These are phyloP conservation scores for Talaromyces ruber DNA, from an alignment of 495 filamentous ascomycete genomes.

Conservation along the genomic window DNA sequence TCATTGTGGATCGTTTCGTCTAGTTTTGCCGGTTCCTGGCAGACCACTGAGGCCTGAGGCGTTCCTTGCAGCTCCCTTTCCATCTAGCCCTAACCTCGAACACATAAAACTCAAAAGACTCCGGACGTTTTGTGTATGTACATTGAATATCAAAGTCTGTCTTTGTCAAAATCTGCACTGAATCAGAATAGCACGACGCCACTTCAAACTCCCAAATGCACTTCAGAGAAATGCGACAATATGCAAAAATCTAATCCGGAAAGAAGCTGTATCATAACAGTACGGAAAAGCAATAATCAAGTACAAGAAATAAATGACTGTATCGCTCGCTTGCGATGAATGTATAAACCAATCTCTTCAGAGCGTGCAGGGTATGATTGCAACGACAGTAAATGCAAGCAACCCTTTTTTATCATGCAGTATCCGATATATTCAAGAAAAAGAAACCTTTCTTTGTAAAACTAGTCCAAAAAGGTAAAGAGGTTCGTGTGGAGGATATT, in stretches of 20 bases:
- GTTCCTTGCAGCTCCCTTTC: not conserved
- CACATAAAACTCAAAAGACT: not conserved
- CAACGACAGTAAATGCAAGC: not conserved
- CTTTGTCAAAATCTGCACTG: not conserved
- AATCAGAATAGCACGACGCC: not conserved
- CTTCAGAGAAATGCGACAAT: not conserved
- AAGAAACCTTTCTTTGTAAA: not conserved
- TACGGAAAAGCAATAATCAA: not conserved
- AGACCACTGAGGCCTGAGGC: not conserved
- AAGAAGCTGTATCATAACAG: not conserved
- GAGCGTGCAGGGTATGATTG: not conserved
- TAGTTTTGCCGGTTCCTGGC: not conserved
- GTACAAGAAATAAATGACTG: not conserved
- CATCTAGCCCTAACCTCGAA: not conserved
- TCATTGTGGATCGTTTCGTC: not conserved
- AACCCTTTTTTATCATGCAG: not conserved
- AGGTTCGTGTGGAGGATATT: constrained; percentile 92
- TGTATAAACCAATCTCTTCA: not conserved
- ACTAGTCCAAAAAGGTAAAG: constrained; percentile 55
- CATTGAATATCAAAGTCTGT: not conserved
- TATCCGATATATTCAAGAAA: not conserved
- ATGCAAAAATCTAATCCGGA: not conserved
- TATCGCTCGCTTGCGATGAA: not conserved
- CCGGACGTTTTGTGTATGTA: not conserved
- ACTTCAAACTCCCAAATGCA: not conserved